These are phyloP conservation scores for Pythium graminicola DNA, from an alignment of 352 stramenopile species.

Conservation along the genomic window DNA sequence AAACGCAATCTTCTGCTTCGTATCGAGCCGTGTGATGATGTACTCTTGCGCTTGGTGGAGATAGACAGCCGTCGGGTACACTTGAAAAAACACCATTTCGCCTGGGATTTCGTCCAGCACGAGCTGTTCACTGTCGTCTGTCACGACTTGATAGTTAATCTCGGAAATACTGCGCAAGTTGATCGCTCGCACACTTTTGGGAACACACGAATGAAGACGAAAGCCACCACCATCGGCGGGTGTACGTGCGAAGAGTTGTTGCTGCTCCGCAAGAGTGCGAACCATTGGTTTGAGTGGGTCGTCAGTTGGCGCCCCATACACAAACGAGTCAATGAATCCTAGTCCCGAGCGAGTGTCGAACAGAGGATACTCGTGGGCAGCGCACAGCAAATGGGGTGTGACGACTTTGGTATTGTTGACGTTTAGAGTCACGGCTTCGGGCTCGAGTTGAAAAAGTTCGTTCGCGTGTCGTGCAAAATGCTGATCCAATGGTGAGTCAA, in stretches of 20 bases:
- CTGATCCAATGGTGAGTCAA: conserved; percentile 93
- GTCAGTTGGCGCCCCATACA: conserved; percentile 32
- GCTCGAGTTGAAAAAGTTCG: conserved; percentile 62
- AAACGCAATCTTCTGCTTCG: conserved; percentile 54
- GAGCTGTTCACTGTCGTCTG: conserved; percentile 37
- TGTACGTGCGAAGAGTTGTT: conserved; percentile 5
- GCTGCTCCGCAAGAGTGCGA: conserved; percentile 6
- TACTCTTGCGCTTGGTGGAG: conserved; percentile 89
- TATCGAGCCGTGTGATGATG: conserved; percentile 84
- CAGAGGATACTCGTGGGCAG: conserved; percentile 89
- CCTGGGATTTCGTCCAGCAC: conserved; percentile 86
- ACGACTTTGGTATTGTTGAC: conserved; percentile 83
- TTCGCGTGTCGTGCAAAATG: conserved; percentile 64
- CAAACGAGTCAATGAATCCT: conserved; percentile 52
- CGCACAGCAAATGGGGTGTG: conserved; percentile 91
- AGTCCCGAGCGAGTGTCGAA: conserved; percentile 56
- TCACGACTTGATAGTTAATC: conserved; percentile 55
- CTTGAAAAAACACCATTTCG: conserved; percentile 85
- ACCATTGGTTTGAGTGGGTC: conserved; percentile 1
- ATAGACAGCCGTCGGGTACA: conserved; percentile 90
- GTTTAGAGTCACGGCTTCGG: conserved; percentile 83
- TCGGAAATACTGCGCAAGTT: conserved; percentile 66
- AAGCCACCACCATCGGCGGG: conserved; percentile 34
- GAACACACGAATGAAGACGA: conserved; percentile 52
- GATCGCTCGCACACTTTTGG: conserved; percentile 45